Evolutionary conservation across 2,329 filamentous ascomycete species (phyloP), one percentile per base, ranked within the genome.

Genomic region (Cladophialophora immunda): DNA sequence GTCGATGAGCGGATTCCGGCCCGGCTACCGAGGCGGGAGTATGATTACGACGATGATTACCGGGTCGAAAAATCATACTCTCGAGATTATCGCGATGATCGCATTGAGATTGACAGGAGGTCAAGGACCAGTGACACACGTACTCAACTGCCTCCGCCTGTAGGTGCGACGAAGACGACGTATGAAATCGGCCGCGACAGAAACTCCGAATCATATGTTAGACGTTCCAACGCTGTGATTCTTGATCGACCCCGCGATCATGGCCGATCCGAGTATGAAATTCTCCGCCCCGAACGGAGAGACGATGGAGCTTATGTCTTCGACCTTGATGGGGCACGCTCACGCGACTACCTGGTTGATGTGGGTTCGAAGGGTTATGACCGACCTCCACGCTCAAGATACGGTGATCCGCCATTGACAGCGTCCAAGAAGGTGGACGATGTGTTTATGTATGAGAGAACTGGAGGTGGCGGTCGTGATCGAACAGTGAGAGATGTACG

Each of bases 271-370:
- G 68, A 71, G 50, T 71, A 66, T 52, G 70, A 71, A 29, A 58
- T 71, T 30, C 34, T 71, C 25, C 63, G 68, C 36, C 68, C 70
- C n/a, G 45, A 67, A 22, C 65, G 58, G 52, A 59, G 60, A 50
- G 62, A 65, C 17, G 68, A 70, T 25, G 70, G 70, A 25, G 55
- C 66, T 17, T 70, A 68, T 38, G 64, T 72, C 27, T 57, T 70
- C 25, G 69, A 70, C 30, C 27, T 67, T 32, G 61, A 53, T 13
- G 64, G 61, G 13, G 36, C 54, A 30, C 34, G 32, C 13, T 30
- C 64, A 6, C 61, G 58, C 9, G 62, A 38, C 54, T 66, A 69
- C 30, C 56, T 36, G 19, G 5, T 61, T 36, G 61, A 66, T 30
- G 56, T 62, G 19, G 64, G 59, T 36, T 34, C 36, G 25, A 52